Base-by-base conservation (phyloP, 768 basidiomycete species). In the Leccinum rimulosum region DNA sequence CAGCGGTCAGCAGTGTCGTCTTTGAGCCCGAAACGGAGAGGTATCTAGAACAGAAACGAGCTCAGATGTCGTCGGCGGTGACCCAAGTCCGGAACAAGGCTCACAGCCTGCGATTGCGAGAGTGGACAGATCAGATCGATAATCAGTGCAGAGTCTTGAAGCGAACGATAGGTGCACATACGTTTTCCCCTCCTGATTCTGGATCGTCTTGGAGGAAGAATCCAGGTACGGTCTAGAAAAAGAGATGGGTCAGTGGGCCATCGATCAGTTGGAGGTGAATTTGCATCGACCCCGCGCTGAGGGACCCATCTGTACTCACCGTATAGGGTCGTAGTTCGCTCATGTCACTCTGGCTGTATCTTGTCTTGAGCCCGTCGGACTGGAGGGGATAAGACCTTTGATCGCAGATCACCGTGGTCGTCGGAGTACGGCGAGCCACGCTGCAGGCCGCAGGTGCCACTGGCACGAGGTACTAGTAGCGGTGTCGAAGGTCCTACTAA, bases 11-110 rank as follows among this genome's bases (percentile, higher is more conserved):
- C 59, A 1, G 81, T 77, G 4, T 76, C 69, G 54, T 89, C 85
- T 12, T 82, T 61, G 15, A 89, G 76, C 15, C 86, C 88, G 54
- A 89, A 87, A 14, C 80, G 74, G 6, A 78, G 70, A 0, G 81
- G 84, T 28, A 85, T 68, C 86, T 88, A 17, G 50, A 33, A n/a
- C 22, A 4, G 9, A 2, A 47, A 35, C 19, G 35, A 48, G 50
- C 10, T 60, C 38, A 27, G 22, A 33, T 33, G n/a, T 38, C 22
- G 17, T 30, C 15, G 0, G 36, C 5, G 17, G 36, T 22, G 27
- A 49, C n/a, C 14, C 51, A 3, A 40, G 38, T n/a, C 38, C 17
- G 38, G 45, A 33, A 27, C 48, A 25, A 48, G 12, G 55, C 66
- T 66, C 43, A 66, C 64, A 15, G 64, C 58, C 68, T 65, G 25